phyloP scores from a whole-genome alignment of 345 rosid genomes.

The Citrus sinensis region DVS_A1.0 CM039164.1:3915001-3915500 shows the following conservation, averaged over 20 bases:
- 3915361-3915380: constrained; percentile 55
- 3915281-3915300: constrained; percentile 70
- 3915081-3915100: too few relatives aligned
- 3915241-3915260: neutral
- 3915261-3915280: constrained; percentile 26
- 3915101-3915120: too few relatives aligned
- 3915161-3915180: neutral
- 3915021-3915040: too few relatives aligned
- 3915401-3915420: constrained; percentile 48
- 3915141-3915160: neutral
- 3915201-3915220: too few relatives aligned
- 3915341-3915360: constrained; percentile 58
- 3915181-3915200: too few relatives aligned
- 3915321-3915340: constrained; percentile 60
- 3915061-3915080: too few relatives aligned
- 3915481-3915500: neutral
- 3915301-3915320: constrained; percentile 58
- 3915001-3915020: too few relatives aligned
- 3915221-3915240: too few relatives aligned
- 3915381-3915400: constrained; percentile 38
- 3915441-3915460: neutral
- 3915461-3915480: neutral
- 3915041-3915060: too few relatives aligned
- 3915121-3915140: too few relatives aligned
- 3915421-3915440: too few relatives aligned